Evolutionary conservation across 2,329 filamentous ascomycete genomes (phyloP).

Genomic region (Fusarium albosuccineum): DNA sequence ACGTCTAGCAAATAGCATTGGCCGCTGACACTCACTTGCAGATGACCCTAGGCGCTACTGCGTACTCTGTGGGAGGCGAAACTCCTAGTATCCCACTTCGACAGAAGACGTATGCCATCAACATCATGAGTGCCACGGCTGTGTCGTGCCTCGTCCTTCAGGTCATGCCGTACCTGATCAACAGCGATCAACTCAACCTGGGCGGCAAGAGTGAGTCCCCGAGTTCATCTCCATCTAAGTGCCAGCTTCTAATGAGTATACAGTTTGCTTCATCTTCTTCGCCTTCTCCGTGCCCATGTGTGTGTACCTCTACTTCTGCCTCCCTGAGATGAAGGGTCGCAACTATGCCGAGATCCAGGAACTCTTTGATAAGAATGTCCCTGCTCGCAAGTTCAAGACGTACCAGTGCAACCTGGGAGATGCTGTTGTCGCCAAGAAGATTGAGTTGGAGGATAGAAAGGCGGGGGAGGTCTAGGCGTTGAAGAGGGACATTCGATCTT

Average conservation of each 20-base stretch:
- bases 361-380: conserved; percentile 29
- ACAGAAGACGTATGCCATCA: conserved; percentile 51
- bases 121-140: conserved; percentile 48
- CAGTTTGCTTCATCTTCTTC: conserved; percentile 50
- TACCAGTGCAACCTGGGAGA: conserved; percentile 27
- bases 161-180: conserved; percentile 48
- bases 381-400: conserved; percentile 25
- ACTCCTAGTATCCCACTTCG: conserved; percentile 46
- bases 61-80: conserved; percentile 48
- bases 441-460: conserved; percentile 25
- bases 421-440: conserved; percentile 19
- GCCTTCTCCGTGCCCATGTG: conserved; percentile 48
- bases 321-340: conserved; percentile 52
- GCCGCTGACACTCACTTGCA: not conserved
- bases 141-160: conserved; percentile 48
- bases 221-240: too few species aligned
- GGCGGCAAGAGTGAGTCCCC: conserved; percentile 44
- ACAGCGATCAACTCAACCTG: conserved; percentile 45
- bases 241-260: not conserved
- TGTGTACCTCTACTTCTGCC: conserved; percentile 51
- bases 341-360: conserved; percentile 36
- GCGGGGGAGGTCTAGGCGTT: not conserved
- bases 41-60: conserved; percentile 46
- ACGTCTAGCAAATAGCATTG: not conserved
- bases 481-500: not conserved